Evolutionary conservation across 805 yeast species (phyloP), one percentile per base, ranked within the genome.

Genomic region (Monosporozyma siamensis): DNA sequence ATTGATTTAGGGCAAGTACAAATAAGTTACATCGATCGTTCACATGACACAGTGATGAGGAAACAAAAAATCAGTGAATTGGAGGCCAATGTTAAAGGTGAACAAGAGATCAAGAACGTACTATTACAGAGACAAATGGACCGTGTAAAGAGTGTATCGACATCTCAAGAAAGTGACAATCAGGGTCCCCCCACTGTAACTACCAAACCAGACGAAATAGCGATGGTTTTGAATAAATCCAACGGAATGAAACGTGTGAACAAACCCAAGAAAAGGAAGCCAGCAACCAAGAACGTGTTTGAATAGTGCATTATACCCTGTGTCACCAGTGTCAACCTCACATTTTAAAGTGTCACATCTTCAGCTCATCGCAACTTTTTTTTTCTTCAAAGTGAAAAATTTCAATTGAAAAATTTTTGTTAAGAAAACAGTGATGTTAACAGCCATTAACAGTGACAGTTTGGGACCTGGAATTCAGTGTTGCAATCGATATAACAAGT

Each of bases 21-120:
- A 35, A 71, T 77, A 14, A 63, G 78, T 5, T 80, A 71, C 54
- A 69, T 78, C 12, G 83, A 80, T 52, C 70, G 64, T 26, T 71
- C 81, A 1, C 70, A 75, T 2, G 75, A 68, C 34, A 71, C 75
- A 6, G 43, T 69, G 3, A 44, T 62, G 44, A 60, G 75, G 38
- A 67, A 68, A 41, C 67, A 68, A 20, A 55, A 61, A 35, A 23
- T 68, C 8, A 46, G 55, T 31, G 68, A 68, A 44, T 58, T 70
- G 34, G 67, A 65, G 31, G 51, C 61, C 21, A 45, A 51, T 2
- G 62, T 66, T 7, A 58, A 58, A 38, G 60, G 65, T 6, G 86
- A 79, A 29, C 75, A 73, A 34, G 72, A 71, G 14, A 44, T 70
- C 10, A 61, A 69, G 9, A 55, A 61, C 45, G 67, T 60, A 47